These are phyloP conservation scores for Mitragyna speciosa DNA, from an alignment of 257 asterid species.

Conservation along the genomic window DNA sequence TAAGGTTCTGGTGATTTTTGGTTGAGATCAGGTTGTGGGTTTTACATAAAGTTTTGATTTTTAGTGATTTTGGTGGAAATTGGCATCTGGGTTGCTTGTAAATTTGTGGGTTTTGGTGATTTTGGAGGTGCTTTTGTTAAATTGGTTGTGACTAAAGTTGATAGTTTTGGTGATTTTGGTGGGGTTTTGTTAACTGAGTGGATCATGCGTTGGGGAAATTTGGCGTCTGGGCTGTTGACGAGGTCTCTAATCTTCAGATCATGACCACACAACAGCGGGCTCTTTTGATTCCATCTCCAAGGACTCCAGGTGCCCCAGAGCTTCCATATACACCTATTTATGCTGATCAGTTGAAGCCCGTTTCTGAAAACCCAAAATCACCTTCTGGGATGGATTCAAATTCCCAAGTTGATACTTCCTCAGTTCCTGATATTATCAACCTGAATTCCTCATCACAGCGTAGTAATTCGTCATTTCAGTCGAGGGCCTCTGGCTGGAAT, in stretches of 20 bases:
- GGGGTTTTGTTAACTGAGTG: not conserved
- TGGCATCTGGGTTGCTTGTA: conserved; percentile 11
- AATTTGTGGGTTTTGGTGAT: conserved; percentile 9
- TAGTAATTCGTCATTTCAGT: conserved; percentile 52
- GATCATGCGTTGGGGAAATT: conserved; percentile 29
- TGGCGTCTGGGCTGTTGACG: conserved; percentile 28
- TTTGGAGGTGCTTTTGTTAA: conserved; percentile 2
- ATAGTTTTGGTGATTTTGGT: conserved; percentile 10
- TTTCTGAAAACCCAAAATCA: conserved; percentile 26
- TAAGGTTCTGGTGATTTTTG: conserved; percentile 23
- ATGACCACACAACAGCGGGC: conserved; percentile 40
- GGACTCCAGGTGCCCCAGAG: conserved; percentile 33
- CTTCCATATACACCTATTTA: conserved; percentile 36
- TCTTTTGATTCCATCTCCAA: conserved; percentile 40
- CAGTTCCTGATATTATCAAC: conserved; percentile 32
- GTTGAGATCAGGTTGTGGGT: conserved; percentile 34
- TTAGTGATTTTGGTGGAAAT: conserved; percentile 15
- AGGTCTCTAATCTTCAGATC: conserved; percentile 41
- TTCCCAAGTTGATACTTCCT: conserved; percentile 40
- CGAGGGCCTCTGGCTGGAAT: conserved; percentile 53
- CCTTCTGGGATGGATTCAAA: conserved; percentile 52
- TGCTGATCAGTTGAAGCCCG: conserved; percentile 36
- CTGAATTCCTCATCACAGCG: conserved; percentile 49
- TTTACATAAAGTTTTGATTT: conserved; percentile 17
- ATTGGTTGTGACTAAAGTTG: not conserved